Evolutionary conservation across 169 alveolate genomes (phyloP).

Genomic region (Theileria sp.): DNA sequence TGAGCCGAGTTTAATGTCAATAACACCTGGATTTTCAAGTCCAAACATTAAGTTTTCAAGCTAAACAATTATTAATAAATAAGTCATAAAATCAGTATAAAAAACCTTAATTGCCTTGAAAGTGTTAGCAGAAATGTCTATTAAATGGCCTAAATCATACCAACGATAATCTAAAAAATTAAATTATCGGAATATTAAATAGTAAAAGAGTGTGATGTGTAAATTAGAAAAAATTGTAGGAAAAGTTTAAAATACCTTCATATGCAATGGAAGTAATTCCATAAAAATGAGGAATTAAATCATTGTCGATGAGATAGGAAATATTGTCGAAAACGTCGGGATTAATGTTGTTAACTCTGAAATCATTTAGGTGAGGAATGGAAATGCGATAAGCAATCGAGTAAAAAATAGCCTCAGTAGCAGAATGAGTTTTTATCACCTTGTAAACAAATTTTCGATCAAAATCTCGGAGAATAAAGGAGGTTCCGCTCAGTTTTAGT

Average conservation of each 20-base stretch:
- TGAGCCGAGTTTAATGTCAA: slow-evolving; percentile 60
- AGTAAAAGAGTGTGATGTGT: background rate
- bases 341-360: slow-evolving; percentile 14
- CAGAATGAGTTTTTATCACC: slow-evolving; percentile 26
- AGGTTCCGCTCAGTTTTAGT: slow-evolving; percentile 65
- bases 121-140: background rate
- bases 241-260: background rate
- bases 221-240: background rate
- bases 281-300: slow-evolving; percentile 34
- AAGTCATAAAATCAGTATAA: background rate
- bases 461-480: slow-evolving; percentile 53
- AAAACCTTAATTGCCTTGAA: slow-evolving; percentile 29
- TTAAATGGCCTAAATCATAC: slow-evolving; percentile 11
- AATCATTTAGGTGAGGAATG: background rate
- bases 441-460: slow-evolving; percentile 43
- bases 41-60: slow-evolving; percentile 51
- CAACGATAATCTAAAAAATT: slow-evolving; percentile 10
- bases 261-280: slow-evolving; percentile 31
- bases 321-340: slow-evolving; percentile 12
- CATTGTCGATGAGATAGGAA: slow-evolving; percentile 4
- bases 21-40: slow-evolving; percentile 50
- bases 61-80: background rate
- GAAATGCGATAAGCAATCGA: slow-evolving; percentile 28
- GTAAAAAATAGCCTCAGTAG: slow-evolving; percentile 62
- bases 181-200: background rate